Conservation (phyloP, 202 grass and related monocot species). For the Hordeum pubiflorum region DNA sequence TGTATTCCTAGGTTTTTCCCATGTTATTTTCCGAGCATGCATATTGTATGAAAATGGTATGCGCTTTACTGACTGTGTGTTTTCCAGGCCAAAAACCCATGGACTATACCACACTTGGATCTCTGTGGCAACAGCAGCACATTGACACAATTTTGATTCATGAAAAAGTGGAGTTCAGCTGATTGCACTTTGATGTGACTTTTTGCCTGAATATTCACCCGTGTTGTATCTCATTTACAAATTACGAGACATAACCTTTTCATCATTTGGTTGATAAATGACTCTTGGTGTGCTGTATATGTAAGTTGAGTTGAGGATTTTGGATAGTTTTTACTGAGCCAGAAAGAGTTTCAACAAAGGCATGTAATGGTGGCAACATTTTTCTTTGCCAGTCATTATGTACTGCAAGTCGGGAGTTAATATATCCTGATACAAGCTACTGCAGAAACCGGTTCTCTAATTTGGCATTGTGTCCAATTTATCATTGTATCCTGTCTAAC, state of each 20-base stretch:
- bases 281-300: not conserved
- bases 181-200: not conserved
- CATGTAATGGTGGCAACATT: not conserved
- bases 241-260: slow-evolving; percentile 5
- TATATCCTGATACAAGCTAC: not conserved
- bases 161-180: not conserved
- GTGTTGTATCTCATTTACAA: not conserved
- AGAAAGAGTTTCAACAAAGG: not conserved
- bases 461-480: not conserved
- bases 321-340: not conserved
- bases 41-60: not conserved
- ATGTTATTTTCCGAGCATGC: not conserved
- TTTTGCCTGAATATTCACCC: not conserved
- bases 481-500: not conserved
- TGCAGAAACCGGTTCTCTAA: not conserved
- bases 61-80: not conserved
- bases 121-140: slow-evolving; percentile 29
- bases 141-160: slow-evolving; percentile 27
- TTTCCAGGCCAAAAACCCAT: slow-evolving; percentile 54
- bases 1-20: not conserved
- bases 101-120: slow-evolving; percentile 56
- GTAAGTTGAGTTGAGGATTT: not conserved
- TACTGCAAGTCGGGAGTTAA: not conserved
- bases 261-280: not conserved
- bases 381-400: not conserved